Evolutionary conservation across 1,139 yeast genomes (phyloP).

Genomic region (Kodamaea ohmeri): DNA sequence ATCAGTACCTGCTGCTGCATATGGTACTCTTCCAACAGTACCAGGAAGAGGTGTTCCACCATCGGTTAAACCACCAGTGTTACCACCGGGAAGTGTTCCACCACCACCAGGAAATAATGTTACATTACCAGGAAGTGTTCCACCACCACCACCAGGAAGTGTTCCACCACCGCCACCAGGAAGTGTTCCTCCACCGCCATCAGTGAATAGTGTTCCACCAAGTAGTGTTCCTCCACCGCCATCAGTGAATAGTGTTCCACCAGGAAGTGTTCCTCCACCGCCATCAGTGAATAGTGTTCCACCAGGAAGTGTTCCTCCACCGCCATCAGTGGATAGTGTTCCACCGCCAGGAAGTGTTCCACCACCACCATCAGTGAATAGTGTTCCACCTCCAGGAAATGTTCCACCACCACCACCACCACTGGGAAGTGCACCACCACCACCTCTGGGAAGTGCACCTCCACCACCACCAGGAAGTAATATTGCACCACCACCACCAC

Average conservation of each 20-base stretch:
- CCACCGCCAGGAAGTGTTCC: conserved; percentile 7
- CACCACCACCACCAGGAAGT: too few relatives aligned
- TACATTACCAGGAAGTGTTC: too few relatives aligned
- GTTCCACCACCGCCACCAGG: conserved; percentile 8
- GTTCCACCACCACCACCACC: too few relatives aligned
- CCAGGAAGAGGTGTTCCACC: conserved; percentile 13
- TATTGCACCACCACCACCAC: not conserved
- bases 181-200: conserved; percentile 6
- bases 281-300: too few relatives aligned
- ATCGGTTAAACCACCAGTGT: conserved; percentile 10
- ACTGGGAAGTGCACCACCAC: not conserved
- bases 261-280: conserved; percentile 7
- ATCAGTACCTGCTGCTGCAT: conserved; percentile 21
- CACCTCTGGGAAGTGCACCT: not conserved
- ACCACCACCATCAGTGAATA: too few relatives aligned
- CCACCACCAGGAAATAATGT: conserved; percentile 14
- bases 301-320: conserved; percentile 15
- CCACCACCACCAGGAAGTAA: conserved; percentile 13
- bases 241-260: not conserved
- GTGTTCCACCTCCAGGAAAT: too few relatives aligned
- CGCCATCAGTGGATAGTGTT: conserved; percentile 12
- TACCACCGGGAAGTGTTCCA: conserved; percentile 2
- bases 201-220: conserved; percentile 10
- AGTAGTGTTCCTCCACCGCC: conserved; percentile 14
- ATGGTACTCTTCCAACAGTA: conserved; percentile 12